Evolutionary conservation across 768 basidiomycete genomes (phyloP), one percentile per base, ranked within the genome.

Genomic region (Fistulinella prunicolor): DNA sequence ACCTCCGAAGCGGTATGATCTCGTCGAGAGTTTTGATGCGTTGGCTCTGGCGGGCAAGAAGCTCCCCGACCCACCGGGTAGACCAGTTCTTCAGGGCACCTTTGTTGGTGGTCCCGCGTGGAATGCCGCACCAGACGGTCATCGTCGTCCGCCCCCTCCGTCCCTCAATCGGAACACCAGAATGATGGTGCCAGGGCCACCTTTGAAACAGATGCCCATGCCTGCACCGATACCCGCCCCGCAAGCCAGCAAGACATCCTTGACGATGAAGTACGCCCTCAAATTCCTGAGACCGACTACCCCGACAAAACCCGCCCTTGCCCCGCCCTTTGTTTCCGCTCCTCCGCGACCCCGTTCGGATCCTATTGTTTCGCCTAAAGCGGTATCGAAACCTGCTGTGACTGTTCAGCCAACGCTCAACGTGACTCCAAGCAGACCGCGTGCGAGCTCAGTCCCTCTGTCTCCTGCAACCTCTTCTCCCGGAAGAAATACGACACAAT

Each of bases 91-190:
- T 0, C 51, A n/a, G n/a, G n/a, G n/a, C n/a, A n/a, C 53, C 23
- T 82, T 83, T 54, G 61, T 81, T 26, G 80, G 79, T 16, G 80
- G 81, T 24, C 29, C 56, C 7, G 42, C 50, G 4, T 20, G 43
- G 42, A 58, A 54, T 13, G 16, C 26, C 8, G 38, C 30, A 3
- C 55, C 49, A 41, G 50, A 56, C 35, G 45, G 28, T 22, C 43
- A 29, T 17, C 47, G 44, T 30, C 51, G 43, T 29, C 44, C 59
- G 9, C 43, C 56, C n/a, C n/a, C n/a, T n/a, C n/a, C n/a, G n/a
- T n/a, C n/a, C n/a, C n/a, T n/a, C n/a, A n/a, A n/a, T n/a, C n/a
- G n/a, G n/a, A n/a, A n/a, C n/a, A n/a, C n/a, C n/a, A n/a, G n/a
- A n/a, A n/a, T n/a, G n/a, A n/a, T n/a, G 12, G 28, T 6, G 12